phyloP scores from a whole-genome alignment of 2,329 filamentous ascomycete genomes.

The Grosmannia huntii region DNA sequence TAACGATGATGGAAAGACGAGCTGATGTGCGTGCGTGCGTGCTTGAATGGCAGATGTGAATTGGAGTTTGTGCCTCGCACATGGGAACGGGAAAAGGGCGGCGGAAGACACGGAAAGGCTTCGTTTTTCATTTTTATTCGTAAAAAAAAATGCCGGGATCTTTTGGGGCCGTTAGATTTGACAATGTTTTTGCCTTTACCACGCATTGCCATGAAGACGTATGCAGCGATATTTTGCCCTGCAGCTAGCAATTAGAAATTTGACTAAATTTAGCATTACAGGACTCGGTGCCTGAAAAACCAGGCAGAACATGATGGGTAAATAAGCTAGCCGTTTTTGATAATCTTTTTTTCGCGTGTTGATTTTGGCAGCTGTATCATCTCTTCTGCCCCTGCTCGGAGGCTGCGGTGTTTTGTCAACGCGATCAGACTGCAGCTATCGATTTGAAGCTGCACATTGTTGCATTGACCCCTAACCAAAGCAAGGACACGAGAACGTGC shows the following conservation, averaged over 20 bases:
- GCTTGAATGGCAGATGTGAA: neutral
- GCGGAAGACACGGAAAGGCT: neutral
- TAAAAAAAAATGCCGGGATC: neutral
- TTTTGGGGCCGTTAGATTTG: no score
- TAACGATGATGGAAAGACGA: neutral
- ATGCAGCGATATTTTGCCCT: no score
- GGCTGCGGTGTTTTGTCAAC: neutral
- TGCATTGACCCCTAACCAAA: neutral
- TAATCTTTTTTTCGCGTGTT: constrained; percentile 3
- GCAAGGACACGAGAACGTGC: neutral
- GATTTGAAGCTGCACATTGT: neutral
- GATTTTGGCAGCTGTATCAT: neutral
- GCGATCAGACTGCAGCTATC: neutral
- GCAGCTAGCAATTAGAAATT: no score
- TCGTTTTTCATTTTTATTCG: neutral
- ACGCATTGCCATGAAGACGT: neutral
- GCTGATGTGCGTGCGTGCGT: neutral
- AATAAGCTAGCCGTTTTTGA: neutral
- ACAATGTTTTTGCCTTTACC: neutral
- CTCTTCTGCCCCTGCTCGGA: neutral
- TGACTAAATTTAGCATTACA: neutral
- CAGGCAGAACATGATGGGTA: neutral
- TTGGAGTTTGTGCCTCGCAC: neutral
- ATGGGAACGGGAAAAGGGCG: neutral
- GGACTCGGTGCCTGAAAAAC: neutral